Base-by-base conservation (phyloP, 805 yeast species). In the Kuraishia molischiana region DNA sequence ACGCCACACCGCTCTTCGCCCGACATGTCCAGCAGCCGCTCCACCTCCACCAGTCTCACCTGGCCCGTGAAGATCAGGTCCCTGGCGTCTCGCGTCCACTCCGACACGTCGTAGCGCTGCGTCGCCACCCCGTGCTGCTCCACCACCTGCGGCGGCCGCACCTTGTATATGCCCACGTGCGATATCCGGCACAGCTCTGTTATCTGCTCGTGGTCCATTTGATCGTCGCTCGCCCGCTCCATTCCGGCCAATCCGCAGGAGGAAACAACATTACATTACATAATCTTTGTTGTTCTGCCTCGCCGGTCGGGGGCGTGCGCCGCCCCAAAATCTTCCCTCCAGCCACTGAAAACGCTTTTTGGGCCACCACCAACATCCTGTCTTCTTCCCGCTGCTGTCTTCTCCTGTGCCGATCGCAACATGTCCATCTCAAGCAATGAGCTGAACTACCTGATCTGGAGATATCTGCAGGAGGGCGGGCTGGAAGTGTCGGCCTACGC, bases 401-500 rank as follows among this genome's bases (percentile, higher is more conserved):
- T n/a, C n/a, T n/a, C n/a, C n/a, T n/a, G n/a, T n/a, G n/a, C n/a
- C n/a, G n/a, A n/a, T n/a, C n/a, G n/a, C 21, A 24, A 29, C 4
- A 85, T 86, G 95, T 81, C 95, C 19, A 62, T 90, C 35, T 74
- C 92, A 4, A 80, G 92, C 40, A 77, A 72, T 40, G 95, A 87
- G 58, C 72, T 90, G 38, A 92, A 90, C 64, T 90, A 90, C 54
- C 69, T 92, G 48, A 74, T 90, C 38, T 92, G 96, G 95, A 64
- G 97, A 43, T 92, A 90, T 52, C 67, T 87, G 29, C 95, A 86
- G 52, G 97, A 92, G 55, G 66, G 79, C 4, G 94, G 94, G 3
- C 66, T 69, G 29, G 89, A 84, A 37, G 67, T 85, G 17, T 67
- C 92, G 2, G 87, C 95, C 0, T 76, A 71, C 50, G 94, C 96